A percentile compares a stretch with the other conserved stretches of the same genome.
Conservation (phyloP, 2,329 filamentous ascomycete genomes). For the Magnaporthiopsis rhizophila region DNA sequence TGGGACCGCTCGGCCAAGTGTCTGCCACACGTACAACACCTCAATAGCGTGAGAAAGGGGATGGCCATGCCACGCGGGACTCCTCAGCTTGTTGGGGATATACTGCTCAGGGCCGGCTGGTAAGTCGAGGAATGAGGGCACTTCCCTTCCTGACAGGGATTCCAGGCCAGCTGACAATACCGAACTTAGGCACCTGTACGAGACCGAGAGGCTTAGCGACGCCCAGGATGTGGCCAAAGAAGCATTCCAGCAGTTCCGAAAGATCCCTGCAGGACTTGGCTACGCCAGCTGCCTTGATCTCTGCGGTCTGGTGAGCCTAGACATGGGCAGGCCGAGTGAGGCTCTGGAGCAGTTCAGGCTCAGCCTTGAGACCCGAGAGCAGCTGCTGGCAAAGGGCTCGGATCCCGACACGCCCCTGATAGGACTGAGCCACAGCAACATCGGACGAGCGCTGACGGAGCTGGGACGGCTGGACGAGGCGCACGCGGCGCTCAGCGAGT, state of each 20-base stretch:
- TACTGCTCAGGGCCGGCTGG: slow-evolving; percentile 19
- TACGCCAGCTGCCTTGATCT: slow-evolving; percentile 24
- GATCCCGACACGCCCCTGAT: slow-evolving; percentile 19
- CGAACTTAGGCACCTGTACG: slow-evolving; percentile 23
- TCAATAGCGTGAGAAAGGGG: slow-evolving; percentile 15
- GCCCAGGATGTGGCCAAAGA: slow-evolving; percentile 17
- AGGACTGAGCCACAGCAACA: slow-evolving; percentile 23
- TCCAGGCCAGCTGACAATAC: neutral
- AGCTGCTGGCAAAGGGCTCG: slow-evolving; percentile 9
- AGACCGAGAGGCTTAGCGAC: slow-evolving; percentile 20
- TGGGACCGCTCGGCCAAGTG: slow-evolving; percentile 21
- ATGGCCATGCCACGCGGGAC: slow-evolving; percentile 9
- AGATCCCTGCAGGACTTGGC: slow-evolving; percentile 15
- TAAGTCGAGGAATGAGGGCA: neutral
- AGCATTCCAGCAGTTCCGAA: slow-evolving; percentile 17
- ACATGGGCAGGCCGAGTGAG: slow-evolving; percentile 16
- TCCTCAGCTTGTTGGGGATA: slow-evolving; percentile 16
- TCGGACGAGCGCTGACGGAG: slow-evolving; percentile 25
- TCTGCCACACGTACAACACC: slow-evolving; percentile 21
- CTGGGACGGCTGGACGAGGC: slow-evolving; percentile 22
- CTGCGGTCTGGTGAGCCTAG: slow-evolving; percentile 23
- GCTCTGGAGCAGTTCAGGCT: slow-evolving; percentile 18
- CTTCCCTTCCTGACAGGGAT: neutral
- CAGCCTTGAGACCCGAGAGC: slow-evolving; percentile 18
- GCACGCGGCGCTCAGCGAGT: slow-evolving; percentile 19